A percentile compares a stretch with the other conserved stretches of the same genome.
Conservation (phyloP, 1,139 yeast genomes). For the Pichia kudriavzevii region DNA sequence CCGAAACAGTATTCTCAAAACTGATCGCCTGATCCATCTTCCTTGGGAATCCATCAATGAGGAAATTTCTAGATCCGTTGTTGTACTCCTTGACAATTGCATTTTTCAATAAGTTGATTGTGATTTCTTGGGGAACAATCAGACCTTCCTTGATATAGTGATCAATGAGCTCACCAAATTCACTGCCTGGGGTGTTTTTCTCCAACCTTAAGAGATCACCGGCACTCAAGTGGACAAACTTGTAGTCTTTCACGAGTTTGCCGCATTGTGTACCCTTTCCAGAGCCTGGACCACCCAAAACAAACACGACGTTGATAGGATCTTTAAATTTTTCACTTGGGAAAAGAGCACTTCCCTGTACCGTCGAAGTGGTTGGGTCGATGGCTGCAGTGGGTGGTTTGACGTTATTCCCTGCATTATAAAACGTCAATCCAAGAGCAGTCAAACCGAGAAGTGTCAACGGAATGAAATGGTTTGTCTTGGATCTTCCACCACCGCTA, state of each 20-base stretch:
- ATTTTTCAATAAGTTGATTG: conserved; percentile 72
- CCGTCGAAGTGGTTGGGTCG: conserved; percentile 21
- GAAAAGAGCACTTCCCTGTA: conserved; percentile 8
- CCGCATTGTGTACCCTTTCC: conserved; percentile 98
- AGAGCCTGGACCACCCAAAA: conserved; percentile 87
- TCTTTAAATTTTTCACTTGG: conserved; percentile 8
- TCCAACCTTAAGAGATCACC: conserved; percentile 94
- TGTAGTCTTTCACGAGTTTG: conserved; percentile 68
- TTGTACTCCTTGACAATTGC: conserved; percentile 56
- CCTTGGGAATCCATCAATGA: conserved; percentile 95
- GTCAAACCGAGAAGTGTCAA: conserved; percentile 21
- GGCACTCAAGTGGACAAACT: conserved; percentile 88
- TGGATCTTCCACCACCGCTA: conserved; percentile 1
- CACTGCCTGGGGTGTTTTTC: conserved; percentile 73
- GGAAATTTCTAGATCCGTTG: conserved; percentile 54
- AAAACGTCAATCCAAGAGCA: conserved; percentile 25
- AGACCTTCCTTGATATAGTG: conserved; percentile 77
- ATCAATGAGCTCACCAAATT: conserved; percentile 80
- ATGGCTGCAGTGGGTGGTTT: conserved; percentile 27
- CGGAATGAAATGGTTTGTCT: conserved; percentile 21
- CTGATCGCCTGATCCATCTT: conserved; percentile 96
- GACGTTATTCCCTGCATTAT: conserved; percentile 21
- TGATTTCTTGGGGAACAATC: conserved; percentile 94
- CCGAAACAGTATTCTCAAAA: conserved; percentile 76
- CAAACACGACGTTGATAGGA: conserved; percentile 67